Percentiles rank a stretch among this genome's conserved stretches.
These are phyloP conservation scores for Monilinia vaccinii-corymbosi DNA, from an alignment of 2,329 filamentous ascomycete genomes.

Conservation along the genomic window DNA sequence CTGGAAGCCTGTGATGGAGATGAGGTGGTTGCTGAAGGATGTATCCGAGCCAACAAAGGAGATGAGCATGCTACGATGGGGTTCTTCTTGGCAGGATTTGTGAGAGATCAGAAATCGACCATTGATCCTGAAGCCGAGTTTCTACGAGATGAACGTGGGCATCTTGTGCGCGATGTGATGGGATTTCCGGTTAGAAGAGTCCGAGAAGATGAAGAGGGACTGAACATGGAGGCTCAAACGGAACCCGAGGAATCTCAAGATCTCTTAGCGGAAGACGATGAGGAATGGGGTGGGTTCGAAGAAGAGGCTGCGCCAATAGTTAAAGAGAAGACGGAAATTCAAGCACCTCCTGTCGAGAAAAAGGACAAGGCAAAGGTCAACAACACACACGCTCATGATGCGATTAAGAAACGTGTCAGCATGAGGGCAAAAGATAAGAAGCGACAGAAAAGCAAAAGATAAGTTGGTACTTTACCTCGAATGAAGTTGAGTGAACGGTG, in stretches of 20 bases:
- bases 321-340: constrained; percentile 31
- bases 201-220: constrained; percentile 15
- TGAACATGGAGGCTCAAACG: constrained; percentile 8
- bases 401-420: constrained; percentile 11
- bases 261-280: constrained; percentile 15
- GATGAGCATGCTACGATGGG: constrained; percentile 83
- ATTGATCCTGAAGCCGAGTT: constrained; percentile 13
- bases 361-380: constrained; percentile 2
- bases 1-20: constrained; percentile 40
- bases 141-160: constrained; percentile 43
- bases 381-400: constrained; percentile 12
- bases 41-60: constrained; percentile 72
- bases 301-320: constrained; percentile 23
- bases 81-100: constrained; percentile 89
- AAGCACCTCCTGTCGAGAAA: constrained; percentile 31
- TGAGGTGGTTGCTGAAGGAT: constrained; percentile 56
- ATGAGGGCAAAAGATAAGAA: constrained; percentile 16
- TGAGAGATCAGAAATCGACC: constrained; percentile 35
- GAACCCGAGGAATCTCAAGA: background rate
- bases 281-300: constrained; percentile 31
- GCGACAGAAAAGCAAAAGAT: constrained; percentile 19
- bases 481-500: background rate
- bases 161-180: constrained; percentile 36
- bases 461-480: background rate
- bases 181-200: constrained; percentile 32